Evolutionary conservation across 202 grass and related monocot species (phyloP).

Genomic region (Miscanthus sacchariflorus): DNA sequence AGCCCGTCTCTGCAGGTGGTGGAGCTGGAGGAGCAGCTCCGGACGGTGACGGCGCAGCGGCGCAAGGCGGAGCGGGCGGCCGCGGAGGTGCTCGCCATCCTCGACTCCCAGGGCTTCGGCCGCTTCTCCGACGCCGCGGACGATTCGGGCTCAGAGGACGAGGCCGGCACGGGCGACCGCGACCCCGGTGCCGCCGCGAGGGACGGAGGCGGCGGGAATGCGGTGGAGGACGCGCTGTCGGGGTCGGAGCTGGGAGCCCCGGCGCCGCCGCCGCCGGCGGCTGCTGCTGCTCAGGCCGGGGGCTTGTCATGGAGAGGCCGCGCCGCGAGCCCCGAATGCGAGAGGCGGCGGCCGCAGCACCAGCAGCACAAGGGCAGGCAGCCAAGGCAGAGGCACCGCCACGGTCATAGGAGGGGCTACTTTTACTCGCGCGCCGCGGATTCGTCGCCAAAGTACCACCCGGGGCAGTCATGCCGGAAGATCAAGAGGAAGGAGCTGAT

Average conservation of each 20-base stretch:
- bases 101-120: conserved; percentile 41
- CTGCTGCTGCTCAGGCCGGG: conserved; percentile 38
- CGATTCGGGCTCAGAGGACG: conserved; percentile 6
- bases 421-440: conserved; percentile 55
- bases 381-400: conserved; percentile 57
- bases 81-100: conserved; percentile 45
- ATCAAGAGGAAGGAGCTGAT: conserved; percentile 77
- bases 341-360: conserved; percentile 49
- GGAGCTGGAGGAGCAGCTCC: conserved; percentile 94
- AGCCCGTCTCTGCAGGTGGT: conserved; percentile 44
- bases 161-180: not conserved
- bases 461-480: conserved; percentile 92
- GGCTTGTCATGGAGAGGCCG: conserved; percentile 85
- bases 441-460: conserved; percentile 89
- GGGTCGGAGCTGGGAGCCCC: conserved; percentile 59
- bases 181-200: not conserved
- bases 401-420: conserved; percentile 51
- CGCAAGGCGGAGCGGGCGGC: conserved; percentile 81
- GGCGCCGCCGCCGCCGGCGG: not conserved
- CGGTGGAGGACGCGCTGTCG: conserved; percentile 68
- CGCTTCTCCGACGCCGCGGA: conserved; percentile 14
- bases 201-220: conserved; percentile 38
- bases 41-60: conserved; percentile 68
- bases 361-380: conserved; percentile 59
- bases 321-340: conserved; percentile 54